phyloP scores from a whole-genome alignment of 495 filamentous ascomycete species.

The Daldinia caldariorum region DNA sequence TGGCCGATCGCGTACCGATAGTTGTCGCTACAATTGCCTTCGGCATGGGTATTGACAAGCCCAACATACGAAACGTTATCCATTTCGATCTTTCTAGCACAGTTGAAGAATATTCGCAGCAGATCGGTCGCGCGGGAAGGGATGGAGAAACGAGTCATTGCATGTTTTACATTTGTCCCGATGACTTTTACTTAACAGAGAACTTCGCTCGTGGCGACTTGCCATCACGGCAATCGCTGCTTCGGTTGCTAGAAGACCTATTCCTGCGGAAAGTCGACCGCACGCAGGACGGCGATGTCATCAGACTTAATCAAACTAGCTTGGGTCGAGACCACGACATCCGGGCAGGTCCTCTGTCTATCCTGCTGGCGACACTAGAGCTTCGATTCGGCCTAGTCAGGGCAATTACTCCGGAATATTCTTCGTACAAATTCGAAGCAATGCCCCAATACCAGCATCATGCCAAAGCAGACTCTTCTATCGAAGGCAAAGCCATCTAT shows the following conservation, averaged over 20 bases:
- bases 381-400: conserved; percentile 64
- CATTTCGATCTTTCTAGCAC: conserved; percentile 65
- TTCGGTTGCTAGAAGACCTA: conserved; percentile 57
- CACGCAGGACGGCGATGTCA: conserved; percentile 52
- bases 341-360: conserved; percentile 51
- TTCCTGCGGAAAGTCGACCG: conserved; percentile 45
- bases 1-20: conserved; percentile 57
- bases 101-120: conserved; percentile 68
- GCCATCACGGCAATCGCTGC: conserved; percentile 59
- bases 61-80: conserved; percentile 66
- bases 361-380: conserved; percentile 64
- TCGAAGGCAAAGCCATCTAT: conserved; percentile 52
- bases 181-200: conserved; percentile 63
- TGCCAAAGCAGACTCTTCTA: conserved; percentile 43
- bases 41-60: conserved; percentile 69
- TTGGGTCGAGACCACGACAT: conserved; percentile 59
- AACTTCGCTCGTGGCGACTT: conserved; percentile 66
- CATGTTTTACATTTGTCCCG: conserved; percentile 61
- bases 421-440: conserved; percentile 59
- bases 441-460: conserved; percentile 36
- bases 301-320: conserved; percentile 54
- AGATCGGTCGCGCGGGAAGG: conserved; percentile 67
- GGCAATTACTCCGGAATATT: conserved; percentile 65
- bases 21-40: conserved; percentile 70
- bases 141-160: conserved; percentile 63